Evolutionary conservation across 352 stramenopile genomes (phyloP).

Genomic region (Globisporangium spiculum): DNA sequence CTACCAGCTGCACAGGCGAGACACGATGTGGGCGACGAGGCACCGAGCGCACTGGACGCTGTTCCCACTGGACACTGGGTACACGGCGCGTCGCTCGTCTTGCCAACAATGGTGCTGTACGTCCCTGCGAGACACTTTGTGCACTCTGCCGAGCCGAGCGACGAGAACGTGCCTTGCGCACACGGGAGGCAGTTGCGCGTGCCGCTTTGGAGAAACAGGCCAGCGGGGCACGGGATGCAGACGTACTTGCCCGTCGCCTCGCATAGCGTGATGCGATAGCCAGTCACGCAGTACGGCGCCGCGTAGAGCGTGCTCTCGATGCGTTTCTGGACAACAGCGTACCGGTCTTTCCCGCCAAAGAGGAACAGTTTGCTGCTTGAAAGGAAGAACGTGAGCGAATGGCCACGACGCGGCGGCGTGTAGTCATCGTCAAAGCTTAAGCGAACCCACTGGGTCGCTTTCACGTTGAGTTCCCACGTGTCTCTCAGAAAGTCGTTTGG

Average conservation of each 20-base stretch:
- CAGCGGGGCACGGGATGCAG: constrained; percentile 58
- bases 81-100: constrained; percentile 35
- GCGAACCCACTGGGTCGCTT: constrained; percentile 61
- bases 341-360: constrained; percentile 65
- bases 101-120: constrained; percentile 41
- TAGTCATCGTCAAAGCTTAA: constrained; percentile 51
- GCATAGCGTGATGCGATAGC: constrained; percentile 58
- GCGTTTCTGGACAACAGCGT: constrained; percentile 47
- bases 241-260: constrained; percentile 47
- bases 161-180: constrained; percentile 42
- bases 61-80: constrained; percentile 46
- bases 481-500: constrained; percentile 73
- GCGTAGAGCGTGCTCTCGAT: constrained; percentile 52
- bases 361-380: constrained; percentile 35
- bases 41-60: constrained; percentile 37
- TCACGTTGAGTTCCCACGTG: constrained; percentile 69
- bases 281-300: constrained; percentile 42
- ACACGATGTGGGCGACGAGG: constrained; percentile 29
- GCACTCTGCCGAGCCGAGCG: constrained; percentile 36
- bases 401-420: constrained; percentile 43
- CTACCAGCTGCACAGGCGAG: constrained; percentile 26
- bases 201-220: constrained; percentile 52
- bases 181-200: constrained; percentile 52
- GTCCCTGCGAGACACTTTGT: constrained; percentile 45
- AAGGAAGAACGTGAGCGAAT: constrained; percentile 47